Conservation (phyloP, 192 early-diverging fungal species). For the Spizellomyces punctatus region DNA sequence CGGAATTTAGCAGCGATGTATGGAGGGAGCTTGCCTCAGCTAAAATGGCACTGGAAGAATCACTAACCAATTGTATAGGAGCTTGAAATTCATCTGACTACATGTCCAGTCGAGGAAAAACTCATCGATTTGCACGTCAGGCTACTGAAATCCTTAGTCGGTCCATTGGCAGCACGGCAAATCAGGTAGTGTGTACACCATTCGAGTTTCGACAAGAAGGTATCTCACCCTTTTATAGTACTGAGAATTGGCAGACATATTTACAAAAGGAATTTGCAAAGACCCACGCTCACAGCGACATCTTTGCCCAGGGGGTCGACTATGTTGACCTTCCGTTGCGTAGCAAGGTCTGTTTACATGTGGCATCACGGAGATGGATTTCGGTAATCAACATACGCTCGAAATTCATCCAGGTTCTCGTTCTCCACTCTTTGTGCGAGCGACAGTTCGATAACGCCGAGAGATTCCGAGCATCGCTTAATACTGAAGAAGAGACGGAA, state of each 20-base stretch:
- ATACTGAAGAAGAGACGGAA: slow-evolving; percentile 61
- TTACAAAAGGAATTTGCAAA: slow-evolving; percentile 38
- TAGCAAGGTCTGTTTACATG: slow-evolving; percentile 39
- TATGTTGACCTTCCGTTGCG: slow-evolving; percentile 48
- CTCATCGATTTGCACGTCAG: slow-evolving; percentile 47
- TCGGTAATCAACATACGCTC: too few species aligned
- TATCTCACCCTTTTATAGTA: slow-evolving; percentile 19
- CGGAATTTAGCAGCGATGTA: slow-evolving; percentile 61
- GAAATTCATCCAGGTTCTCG: slow-evolving; percentile 27
- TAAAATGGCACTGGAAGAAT: too few species aligned
- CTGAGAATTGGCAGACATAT: slow-evolving; percentile 39
- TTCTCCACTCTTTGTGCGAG: slow-evolving; percentile 53
- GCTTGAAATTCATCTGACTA: slow-evolving; percentile 34
- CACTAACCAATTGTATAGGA: slow-evolving; percentile 20
- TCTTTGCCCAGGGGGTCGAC: slow-evolving; percentile 46
- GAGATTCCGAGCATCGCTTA: slow-evolving; percentile 54
- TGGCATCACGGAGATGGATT: too few species aligned
- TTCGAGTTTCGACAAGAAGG: too few species aligned
- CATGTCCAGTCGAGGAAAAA: slow-evolving; percentile 8
- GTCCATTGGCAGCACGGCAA: slow-evolving; percentile 41
- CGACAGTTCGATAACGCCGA: slow-evolving; percentile 77
- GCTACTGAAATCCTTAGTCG: slow-evolving; percentile 51
- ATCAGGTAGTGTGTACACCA: slow-evolving; percentile 33
- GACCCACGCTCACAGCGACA: slow-evolving; percentile 38
- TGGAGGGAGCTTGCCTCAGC: not conserved